Evolutionary conservation across 441 rosid species (phyloP), one percentile per base, ranked within the genome.

Genomic region (Eugenia klotzschiana): DNA sequence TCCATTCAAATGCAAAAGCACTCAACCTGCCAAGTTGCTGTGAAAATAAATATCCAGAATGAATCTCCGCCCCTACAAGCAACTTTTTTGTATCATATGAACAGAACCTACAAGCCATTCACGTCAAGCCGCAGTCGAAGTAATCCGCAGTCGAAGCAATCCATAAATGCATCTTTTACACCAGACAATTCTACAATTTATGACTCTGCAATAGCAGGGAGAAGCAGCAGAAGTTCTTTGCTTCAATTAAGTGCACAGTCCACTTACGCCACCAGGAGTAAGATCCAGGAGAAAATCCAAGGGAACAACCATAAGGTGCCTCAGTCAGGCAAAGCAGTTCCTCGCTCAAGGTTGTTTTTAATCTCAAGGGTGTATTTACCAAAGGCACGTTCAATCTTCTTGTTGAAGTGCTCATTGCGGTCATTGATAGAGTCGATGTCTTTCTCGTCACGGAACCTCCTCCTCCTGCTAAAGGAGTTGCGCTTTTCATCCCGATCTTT

Each of bases 381-480:
- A 84, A 96, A 96, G 22, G 97, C 98, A 49, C 98, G 89, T 83
- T 95, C 98, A 41, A 96, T 96, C 90, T 96, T 96, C 91, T 95
- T 95, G 92, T 96, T 96, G 94, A 96, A 96, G 86, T 94, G 98
- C 90, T 95, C 98, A 86, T 97, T 97, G 37, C 95, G 93, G 86
- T 95, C 98, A 84, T 97, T 95, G 92, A 97, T 97, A 1, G 98
- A 95, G 90, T 95, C 99, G 6, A 95, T 87, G 86, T 95, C 99
- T 87, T 97, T 97, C 88, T 97, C 99, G 74, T 94, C 98, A 43
- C 90, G 91, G 89, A 93, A 95, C 88, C 84, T 93, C 82, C 98
- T 93, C 88, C 96, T 93, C 89, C 98, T 88, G 89, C 98, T 93
- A 87, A 93, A 97, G 40, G 98, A 94, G 2, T 83, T 52, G 85